A percentile compares a stretch with the other conserved stretches of the same genome.
Evolutionary conservation across 352 stramenopile species (phyloP).

Genomic region (Phytophthora vignae): DNA sequence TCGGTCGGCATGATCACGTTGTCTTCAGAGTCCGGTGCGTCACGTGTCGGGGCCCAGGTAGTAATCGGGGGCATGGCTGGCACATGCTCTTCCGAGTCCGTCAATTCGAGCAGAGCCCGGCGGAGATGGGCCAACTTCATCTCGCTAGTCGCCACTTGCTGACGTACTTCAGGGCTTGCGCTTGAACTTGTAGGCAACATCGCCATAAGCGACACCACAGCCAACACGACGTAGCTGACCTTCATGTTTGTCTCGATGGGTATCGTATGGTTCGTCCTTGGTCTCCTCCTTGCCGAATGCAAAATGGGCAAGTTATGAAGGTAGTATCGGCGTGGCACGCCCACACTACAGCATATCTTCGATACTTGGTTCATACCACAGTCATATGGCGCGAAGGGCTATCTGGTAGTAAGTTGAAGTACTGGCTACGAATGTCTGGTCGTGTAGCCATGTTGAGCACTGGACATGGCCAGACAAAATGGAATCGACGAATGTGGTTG

Average conservation of each 20-base stretch:
- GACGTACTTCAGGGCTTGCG: constrained; percentile 2
- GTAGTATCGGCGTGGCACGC: neutral
- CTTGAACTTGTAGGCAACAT: neutral
- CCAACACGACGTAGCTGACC: constrained; percentile 10
- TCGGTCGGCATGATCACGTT: too few species aligned
- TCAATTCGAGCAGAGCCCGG: constrained; percentile 12
- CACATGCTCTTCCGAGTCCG: neutral
- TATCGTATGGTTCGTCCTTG: neutral
- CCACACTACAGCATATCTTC: neutral
- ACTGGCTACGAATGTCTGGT: too few species aligned
- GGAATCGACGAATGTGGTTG: too few species aligned
- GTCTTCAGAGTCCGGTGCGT: too few species aligned
- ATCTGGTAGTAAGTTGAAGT: neutral
- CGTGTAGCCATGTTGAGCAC: too few species aligned
- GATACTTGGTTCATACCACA: too few species aligned
- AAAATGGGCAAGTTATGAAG: constrained; percentile 24
- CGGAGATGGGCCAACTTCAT: constrained; percentile 22
- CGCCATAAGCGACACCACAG: constrained; percentile 3
- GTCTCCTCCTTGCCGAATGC: constrained; percentile 5
- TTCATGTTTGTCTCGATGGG: constrained; percentile 15
- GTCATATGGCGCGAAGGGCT: neutral
- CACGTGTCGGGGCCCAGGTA: too few species aligned
- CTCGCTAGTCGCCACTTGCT: constrained; percentile 23
- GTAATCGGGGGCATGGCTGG: too few species aligned
- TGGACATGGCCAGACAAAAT: too few species aligned